Evolutionary conservation across 2,329 filamentous ascomycete species (phyloP).

Genomic region (Sclerotinia glacialis): DNA sequence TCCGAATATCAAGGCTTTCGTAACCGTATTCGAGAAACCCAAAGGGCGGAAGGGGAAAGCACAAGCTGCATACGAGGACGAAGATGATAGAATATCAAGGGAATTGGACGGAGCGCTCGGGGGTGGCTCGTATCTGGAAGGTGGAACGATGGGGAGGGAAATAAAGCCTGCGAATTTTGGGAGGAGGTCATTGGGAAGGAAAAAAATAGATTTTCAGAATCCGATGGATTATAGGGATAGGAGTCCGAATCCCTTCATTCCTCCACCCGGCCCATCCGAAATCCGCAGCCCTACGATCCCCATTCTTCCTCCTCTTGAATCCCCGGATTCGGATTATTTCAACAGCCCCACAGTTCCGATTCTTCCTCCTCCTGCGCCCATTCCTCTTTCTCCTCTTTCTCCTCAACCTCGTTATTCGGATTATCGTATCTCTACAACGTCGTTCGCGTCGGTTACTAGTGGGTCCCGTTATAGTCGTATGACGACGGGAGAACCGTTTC

Average conservation of each 20-base stretch:
- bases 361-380: too few relatives aligned
- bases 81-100: constrained; percentile 5
- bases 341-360: not conserved
- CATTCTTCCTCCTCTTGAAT: not conserved
- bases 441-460: not conserved
- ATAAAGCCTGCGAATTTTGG: too few relatives aligned
- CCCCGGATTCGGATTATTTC: not conserved
- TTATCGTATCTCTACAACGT: not conserved
- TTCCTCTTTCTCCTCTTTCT: too few relatives aligned
- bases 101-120: constrained; percentile 10
- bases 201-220: not conserved
- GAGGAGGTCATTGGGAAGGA: too few relatives aligned
- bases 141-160: not conserved
- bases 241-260: not conserved
- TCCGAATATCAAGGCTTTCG: not conserved
- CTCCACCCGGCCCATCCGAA: not conserved
- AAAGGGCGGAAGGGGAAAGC: not conserved
- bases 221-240: not conserved
- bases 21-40: not conserved
- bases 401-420: not conserved
- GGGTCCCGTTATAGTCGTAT: constrained; percentile 6
- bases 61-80: not conserved
- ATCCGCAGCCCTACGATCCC: not conserved
- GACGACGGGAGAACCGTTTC: not conserved
- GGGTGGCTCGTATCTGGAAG: not conserved